Evolutionary conservation across 345 rosid genomes (phyloP).

Genomic region (Citrus glauca): DNA sequence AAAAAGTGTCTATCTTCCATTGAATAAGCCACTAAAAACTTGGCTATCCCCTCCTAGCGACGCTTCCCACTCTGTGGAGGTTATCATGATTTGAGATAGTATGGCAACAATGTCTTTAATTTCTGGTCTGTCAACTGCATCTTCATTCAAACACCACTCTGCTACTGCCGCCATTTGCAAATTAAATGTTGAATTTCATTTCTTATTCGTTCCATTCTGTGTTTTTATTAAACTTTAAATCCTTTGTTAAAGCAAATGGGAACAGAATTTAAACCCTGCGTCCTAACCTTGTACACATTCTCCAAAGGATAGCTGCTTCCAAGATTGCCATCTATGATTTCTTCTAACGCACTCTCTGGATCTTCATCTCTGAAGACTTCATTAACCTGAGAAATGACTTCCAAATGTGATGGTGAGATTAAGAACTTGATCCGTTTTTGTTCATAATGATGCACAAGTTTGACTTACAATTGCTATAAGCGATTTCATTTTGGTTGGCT

Average conservation of each 20-base stretch:
- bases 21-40: slow-evolving; percentile 48
- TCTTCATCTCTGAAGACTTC: slow-evolving; percentile 38
- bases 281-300: slow-evolving; percentile 41
- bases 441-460: neutral
- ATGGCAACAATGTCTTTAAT: slow-evolving; percentile 44
- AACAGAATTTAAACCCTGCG: neutral
- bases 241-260: neutral
- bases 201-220: too few species aligned
- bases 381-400: slow-evolving; percentile 26
- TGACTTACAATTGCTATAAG: slow-evolving; percentile 43
- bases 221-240: too few species aligned
- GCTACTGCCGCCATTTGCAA: slow-evolving; percentile 57
- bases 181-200: neutral
- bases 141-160: slow-evolving; percentile 51
- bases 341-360: slow-evolving; percentile 40
- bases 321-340: slow-evolving; percentile 41
- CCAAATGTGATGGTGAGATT: neutral
- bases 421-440: neutral
- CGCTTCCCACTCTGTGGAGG: slow-evolving; percentile 63
- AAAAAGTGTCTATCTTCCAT: slow-evolving; percentile 38
- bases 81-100: slow-evolving; percentile 30
- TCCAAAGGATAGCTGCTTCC: slow-evolving; percentile 43
- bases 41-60: slow-evolving; percentile 56
- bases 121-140: slow-evolving; percentile 46
- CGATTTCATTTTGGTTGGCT: slow-evolving; percentile 45